Evolutionary conservation across 345 rosid species (phyloP).

Genomic region (Mercurialis annua): DNA sequence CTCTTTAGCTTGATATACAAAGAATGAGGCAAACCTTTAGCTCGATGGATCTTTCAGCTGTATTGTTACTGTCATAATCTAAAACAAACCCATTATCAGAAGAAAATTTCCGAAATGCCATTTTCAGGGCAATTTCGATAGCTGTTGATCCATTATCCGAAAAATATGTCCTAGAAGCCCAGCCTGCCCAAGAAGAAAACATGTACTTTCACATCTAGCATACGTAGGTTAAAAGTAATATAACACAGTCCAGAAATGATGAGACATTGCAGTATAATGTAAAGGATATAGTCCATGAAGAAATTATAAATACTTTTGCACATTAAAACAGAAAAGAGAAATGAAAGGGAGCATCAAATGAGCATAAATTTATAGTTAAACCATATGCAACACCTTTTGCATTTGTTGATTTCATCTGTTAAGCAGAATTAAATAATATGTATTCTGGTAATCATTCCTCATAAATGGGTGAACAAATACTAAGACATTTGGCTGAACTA

Average conservation of each 20-base stretch:
- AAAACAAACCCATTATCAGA: constrained; percentile 49
- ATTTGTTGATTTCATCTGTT: background rate
- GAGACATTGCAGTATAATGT: background rate
- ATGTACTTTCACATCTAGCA: background rate
- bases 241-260: constrained; percentile 7
- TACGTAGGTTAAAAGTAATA: background rate
- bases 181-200: constrained; percentile 50
- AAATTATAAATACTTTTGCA: background rate
- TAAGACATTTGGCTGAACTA: background rate
- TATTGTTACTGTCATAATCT: constrained; percentile 22
- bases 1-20: too few relatives aligned
- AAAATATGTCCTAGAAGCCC: constrained; percentile 89
- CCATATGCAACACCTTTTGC: background rate
- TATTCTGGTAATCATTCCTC: background rate
- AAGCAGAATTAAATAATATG: background rate
- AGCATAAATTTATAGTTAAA: background rate
- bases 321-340: background rate
- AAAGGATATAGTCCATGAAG: background rate
- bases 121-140: constrained; percentile 90
- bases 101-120: constrained; percentile 87
- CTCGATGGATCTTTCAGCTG: constrained; percentile 33
- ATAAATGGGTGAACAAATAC: background rate
- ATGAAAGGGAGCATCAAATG: background rate
- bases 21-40: constrained; percentile 51
- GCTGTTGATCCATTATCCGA: constrained; percentile 97